Evolutionary conservation across 2,329 filamentous ascomycete genomes (phyloP).

Genomic region (Exophiala lecanii-corni): DNA sequence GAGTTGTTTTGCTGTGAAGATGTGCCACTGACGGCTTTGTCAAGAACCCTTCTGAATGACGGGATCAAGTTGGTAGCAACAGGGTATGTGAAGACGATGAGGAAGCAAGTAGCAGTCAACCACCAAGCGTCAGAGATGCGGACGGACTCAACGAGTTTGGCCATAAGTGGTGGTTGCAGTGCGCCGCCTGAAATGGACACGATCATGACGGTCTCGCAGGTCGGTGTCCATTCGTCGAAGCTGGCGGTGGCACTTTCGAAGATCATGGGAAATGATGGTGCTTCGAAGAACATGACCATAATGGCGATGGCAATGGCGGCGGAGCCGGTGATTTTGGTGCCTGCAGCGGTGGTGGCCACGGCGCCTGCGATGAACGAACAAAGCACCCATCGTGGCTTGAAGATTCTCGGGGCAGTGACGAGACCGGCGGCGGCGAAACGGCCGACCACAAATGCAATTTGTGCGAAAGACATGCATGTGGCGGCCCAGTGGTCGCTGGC

Average conservation of each 20-base stretch:
- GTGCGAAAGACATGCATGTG: slow-evolving; percentile 68
- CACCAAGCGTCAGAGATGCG: slow-evolving; percentile 21
- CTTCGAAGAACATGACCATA: slow-evolving; percentile 74
- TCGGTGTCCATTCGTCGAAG: slow-evolving; percentile 22
- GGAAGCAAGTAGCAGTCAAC: slow-evolving; percentile 20
- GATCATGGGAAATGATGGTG: slow-evolving; percentile 75
- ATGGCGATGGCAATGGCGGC: slow-evolving; percentile 55
- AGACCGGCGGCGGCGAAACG: slow-evolving; percentile 64
- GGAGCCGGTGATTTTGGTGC: slow-evolving; percentile 44
- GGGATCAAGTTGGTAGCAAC: slow-evolving; percentile 21
- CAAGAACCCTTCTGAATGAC: slow-evolving; percentile 16
- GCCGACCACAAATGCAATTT: slow-evolving; percentile 67
- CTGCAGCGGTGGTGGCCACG: slow-evolving; percentile 54
- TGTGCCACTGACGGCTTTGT: slow-evolving; percentile 14
- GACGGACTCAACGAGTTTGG: slow-evolving; percentile 20
- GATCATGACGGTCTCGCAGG: slow-evolving; percentile 23
- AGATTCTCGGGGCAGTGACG: slow-evolving; percentile 51
- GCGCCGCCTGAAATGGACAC: slow-evolving; percentile 25
- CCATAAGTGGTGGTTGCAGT: slow-evolving; percentile 23
- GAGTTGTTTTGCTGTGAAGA: background rate
- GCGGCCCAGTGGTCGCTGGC: slow-evolving; percentile 55
- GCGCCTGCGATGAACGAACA: slow-evolving; percentile 61
- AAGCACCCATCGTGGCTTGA: slow-evolving; percentile 66
- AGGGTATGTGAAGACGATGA: slow-evolving; percentile 21
- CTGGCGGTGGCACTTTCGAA: slow-evolving; percentile 45